Conservation (phyloP, 1,284 basidiomycete species). For the Uromyces viciae-fabae region DNA sequence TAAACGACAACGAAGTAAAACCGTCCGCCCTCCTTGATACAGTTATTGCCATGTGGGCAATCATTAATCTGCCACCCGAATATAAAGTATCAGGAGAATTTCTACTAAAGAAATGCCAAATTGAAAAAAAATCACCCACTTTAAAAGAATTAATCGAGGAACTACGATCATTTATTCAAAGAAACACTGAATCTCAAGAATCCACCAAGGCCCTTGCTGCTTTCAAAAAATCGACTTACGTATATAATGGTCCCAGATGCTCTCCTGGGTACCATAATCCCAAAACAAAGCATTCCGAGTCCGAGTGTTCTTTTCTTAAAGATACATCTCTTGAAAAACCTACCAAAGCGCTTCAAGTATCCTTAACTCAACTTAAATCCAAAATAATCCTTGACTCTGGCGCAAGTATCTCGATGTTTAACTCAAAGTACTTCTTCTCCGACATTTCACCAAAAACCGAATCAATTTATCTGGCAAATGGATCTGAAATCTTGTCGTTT, state of each 20-base stretch:
- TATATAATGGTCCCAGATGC: background rate
- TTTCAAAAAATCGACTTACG: background rate
- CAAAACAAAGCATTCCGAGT: background rate
- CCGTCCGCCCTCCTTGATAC: background rate
- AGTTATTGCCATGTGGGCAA: background rate
- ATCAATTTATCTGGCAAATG: conserved; percentile 5
- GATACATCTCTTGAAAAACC: background rate
- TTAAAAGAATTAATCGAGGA: background rate
- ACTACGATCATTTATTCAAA: background rate
- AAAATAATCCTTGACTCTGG: too few relatives aligned
- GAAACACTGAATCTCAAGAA: background rate
- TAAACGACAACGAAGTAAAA: background rate
- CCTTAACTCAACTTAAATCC: too few relatives aligned
- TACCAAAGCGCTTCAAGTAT: background rate
- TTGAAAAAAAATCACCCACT: background rate
- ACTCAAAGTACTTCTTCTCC: background rate
- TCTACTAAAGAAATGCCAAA: background rate
- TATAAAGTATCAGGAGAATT: background rate
- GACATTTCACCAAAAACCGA: too few relatives aligned
- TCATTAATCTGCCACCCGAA: background rate
- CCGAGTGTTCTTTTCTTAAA: background rate
- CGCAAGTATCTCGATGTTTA: too few relatives aligned
- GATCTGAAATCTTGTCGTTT: background rate
- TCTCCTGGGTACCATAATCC: background rate
- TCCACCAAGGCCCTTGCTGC: background rate